Evolutionary conservation across 805 yeast genomes (phyloP).

Genomic region (Priceomyces haplophilus): DNA sequence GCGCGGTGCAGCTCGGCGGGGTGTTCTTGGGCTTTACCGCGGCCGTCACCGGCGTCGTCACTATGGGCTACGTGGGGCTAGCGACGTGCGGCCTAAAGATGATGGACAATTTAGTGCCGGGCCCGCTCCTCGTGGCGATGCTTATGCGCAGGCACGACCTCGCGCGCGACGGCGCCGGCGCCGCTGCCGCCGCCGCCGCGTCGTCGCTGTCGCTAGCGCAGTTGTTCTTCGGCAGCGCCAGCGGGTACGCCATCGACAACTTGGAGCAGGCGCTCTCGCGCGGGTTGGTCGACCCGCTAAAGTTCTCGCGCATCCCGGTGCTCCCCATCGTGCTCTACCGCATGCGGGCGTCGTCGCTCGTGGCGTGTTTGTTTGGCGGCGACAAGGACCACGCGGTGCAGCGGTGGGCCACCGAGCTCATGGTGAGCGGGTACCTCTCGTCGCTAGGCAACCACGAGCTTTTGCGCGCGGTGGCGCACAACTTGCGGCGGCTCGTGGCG

Average conservation of each 20-base stretch:
- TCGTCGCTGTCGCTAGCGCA: no score
- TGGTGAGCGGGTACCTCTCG: slow-evolving; percentile 35
- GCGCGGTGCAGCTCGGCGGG: slow-evolving; percentile 28
- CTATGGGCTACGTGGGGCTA: slow-evolving; percentile 38
- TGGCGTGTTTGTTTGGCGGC: slow-evolving; percentile 24
- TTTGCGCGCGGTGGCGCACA: slow-evolving; percentile 15
- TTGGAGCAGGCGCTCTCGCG: slow-evolving; percentile 29
- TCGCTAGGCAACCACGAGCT: slow-evolving; percentile 37
- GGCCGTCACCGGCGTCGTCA: slow-evolving; percentile 38
- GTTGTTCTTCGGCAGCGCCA: slow-evolving; percentile 11
- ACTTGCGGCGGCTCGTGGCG: slow-evolving; percentile 5
- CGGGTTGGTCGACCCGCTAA: slow-evolving; percentile 34
- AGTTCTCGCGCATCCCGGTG: slow-evolving; percentile 34
- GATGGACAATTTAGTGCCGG: slow-evolving; percentile 36
- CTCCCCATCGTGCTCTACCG: slow-evolving; percentile 39
- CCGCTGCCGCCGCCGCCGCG: no score
- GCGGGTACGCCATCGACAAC: slow-evolving; percentile 19
- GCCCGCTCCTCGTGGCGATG: slow-evolving; percentile 27
- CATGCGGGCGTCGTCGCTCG: slow-evolving; percentile 32
- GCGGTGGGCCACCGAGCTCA: slow-evolving; percentile 30
- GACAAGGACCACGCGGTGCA: slow-evolving; percentile 11
- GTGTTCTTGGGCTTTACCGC: slow-evolving; percentile 35
- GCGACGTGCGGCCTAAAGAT: slow-evolving; percentile 37
- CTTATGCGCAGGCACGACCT: slow-evolving; percentile 13
- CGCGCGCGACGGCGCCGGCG: no score